Conservation (phyloP, 1,139 yeast species). For the Kluyveromyces marxianus region DNA sequence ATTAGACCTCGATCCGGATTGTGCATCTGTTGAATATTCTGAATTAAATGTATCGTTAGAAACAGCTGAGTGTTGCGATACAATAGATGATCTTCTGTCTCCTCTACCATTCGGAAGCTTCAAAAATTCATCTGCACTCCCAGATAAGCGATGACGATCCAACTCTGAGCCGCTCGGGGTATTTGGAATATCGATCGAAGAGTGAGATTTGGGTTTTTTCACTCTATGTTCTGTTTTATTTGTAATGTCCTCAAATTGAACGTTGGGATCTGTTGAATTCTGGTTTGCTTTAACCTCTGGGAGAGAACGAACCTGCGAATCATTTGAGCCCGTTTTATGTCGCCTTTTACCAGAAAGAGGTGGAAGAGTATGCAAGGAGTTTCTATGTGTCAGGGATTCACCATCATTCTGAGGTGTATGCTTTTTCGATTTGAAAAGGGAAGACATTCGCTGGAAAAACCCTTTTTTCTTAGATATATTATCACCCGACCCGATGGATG, state of each 20-base stretch:
- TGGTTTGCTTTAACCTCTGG: background rate
- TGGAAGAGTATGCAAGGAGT: background rate
- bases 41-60: slow-evolving; percentile 48
- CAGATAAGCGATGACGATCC: slow-evolving; percentile 8
- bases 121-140: slow-evolving; percentile 9
- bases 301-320: slow-evolving; percentile 4
- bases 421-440: slow-evolving; percentile 10
- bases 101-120: slow-evolving; percentile 16
- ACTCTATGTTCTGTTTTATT: slow-evolving; percentile 11
- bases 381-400: background rate
- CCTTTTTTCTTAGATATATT: slow-evolving; percentile 6
- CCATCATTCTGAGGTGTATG: background rate
- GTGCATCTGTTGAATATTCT: slow-evolving; percentile 32
- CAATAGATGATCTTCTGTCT: slow-evolving; percentile 56
- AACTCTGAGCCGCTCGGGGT: slow-evolving; percentile 21
- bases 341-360: slow-evolving; percentile 8
- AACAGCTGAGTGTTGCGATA: slow-evolving; percentile 54
- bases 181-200: slow-evolving; percentile 24
- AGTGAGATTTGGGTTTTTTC: slow-evolving; percentile 22
- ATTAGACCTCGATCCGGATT: slow-evolving; percentile 18
- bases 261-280: slow-evolving; percentile 4
- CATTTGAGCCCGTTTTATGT: slow-evolving; percentile 8
- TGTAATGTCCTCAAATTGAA: slow-evolving; percentile 1
- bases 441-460: slow-evolving; percentile 9
- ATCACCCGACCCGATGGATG: background rate